A percentile compares a stretch with the other conserved stretches of the same genome.
phyloP scores from a whole-genome alignment of 106 monocot species.

The Allium cepa region DNA sequence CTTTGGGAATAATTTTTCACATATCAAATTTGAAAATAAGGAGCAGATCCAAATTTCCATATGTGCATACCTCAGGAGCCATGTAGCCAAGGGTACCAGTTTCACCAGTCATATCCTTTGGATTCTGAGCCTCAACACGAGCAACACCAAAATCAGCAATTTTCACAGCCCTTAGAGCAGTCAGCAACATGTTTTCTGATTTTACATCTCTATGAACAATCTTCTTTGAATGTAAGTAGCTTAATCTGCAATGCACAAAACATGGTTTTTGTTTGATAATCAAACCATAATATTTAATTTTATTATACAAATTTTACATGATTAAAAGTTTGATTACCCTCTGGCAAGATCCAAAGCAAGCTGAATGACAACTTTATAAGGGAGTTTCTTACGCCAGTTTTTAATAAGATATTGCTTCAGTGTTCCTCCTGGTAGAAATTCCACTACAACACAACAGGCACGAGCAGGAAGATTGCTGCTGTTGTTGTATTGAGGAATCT shows the following conservation, averaged over 20 bases:
- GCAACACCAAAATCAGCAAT: constrained; percentile 39
- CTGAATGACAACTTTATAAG: constrained; percentile 18
- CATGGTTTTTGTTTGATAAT: not conserved
- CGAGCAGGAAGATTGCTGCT: constrained; percentile 10
- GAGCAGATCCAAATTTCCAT: not conserved
- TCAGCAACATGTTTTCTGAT: constrained; percentile 27
- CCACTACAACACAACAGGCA: constrained; percentile 26
- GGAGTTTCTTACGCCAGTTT: constrained; percentile 14
- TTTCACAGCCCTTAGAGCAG: constrained; percentile 9
- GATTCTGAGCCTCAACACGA: constrained; percentile 32
- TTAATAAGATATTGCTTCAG: constrained; percentile 26
- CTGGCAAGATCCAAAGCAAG: constrained; percentile 24
- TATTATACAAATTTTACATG: too few relatives aligned
- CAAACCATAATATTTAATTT: not conserved
- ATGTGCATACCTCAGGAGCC: constrained; percentile 26
- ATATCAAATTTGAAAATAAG: too few relatives aligned
- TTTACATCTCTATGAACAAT: constrained; percentile 31
- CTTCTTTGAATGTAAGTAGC: constrained; percentile 21
- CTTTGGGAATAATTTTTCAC: too few relatives aligned
- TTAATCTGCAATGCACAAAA: constrained; percentile 12
- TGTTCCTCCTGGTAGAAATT: constrained; percentile 23
- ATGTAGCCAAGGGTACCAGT: constrained; percentile 29
- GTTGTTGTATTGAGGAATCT: constrained; percentile 14
- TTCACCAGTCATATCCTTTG: constrained; percentile 32
- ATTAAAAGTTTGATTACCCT: constrained; percentile 1